Evolutionary conservation across 208 protist genomes (phyloP).

Genomic region (Trypanosoma lewisi): DNA sequence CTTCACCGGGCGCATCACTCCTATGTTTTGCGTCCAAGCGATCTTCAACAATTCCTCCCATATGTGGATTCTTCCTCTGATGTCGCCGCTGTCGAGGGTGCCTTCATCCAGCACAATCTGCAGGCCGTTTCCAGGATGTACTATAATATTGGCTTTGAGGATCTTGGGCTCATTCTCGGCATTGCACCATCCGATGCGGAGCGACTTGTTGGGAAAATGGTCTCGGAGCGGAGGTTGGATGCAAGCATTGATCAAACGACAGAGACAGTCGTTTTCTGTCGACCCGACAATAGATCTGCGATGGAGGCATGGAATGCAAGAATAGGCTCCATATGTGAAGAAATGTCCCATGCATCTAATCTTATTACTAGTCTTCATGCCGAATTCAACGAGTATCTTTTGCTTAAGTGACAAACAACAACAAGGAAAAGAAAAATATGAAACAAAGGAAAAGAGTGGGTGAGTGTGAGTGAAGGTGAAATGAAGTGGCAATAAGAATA

Average conservation of each 20-base stretch:
- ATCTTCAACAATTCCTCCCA: slow-evolving; percentile 38
- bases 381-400: slow-evolving; percentile 28
- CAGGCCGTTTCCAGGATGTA: slow-evolving; percentile 87
- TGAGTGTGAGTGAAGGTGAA: not conserved
- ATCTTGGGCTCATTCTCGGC: slow-evolving; percentile 84
- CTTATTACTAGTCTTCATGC: slow-evolving; percentile 30
- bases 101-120: slow-evolving; percentile 93
- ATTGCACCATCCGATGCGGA: slow-evolving; percentile 71
- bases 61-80: slow-evolving; percentile 40
- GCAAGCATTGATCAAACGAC: slow-evolving; percentile 38
- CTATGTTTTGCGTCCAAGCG: slow-evolving; percentile 34
- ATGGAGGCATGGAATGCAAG: slow-evolving; percentile 35
- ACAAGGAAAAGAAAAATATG: not conserved
- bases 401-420: slow-evolving; percentile 15
- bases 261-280: slow-evolving; percentile 35
- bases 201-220: slow-evolving; percentile 87
- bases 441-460: not conserved
- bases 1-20: slow-evolving; percentile 70
- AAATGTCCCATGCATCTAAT: slow-evolving; percentile 31
- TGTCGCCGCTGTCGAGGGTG: slow-evolving; percentile 19
- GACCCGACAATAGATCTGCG: slow-evolving; percentile 21
- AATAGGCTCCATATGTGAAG: slow-evolving; percentile 34
- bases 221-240: slow-evolving; percentile 75
- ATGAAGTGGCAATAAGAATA: too few relatives aligned
- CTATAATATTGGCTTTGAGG: slow-evolving; percentile 90